Percentiles rank a stretch among this genome's conserved stretches.
Conservation (phyloP, 768 basidiomycete genomes). For the Tulasnella sp. region DNA sequence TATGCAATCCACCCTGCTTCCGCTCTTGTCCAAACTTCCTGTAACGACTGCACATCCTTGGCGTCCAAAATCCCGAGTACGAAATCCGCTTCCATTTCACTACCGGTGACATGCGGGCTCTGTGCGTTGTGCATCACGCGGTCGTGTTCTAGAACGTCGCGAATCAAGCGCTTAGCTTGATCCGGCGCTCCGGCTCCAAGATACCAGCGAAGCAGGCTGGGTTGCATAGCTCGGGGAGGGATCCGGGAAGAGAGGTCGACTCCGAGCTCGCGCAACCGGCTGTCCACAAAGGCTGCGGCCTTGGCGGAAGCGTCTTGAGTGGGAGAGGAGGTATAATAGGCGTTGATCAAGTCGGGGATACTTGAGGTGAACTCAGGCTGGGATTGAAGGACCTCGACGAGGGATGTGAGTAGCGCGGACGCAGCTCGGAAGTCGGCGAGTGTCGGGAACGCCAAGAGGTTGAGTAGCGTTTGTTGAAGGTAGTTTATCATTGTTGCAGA, state of each 20-base stretch:
- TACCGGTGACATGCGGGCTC: too few species aligned
- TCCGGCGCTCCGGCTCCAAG: neutral
- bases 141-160: constrained; percentile 13
- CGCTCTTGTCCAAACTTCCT: constrained; percentile 24
- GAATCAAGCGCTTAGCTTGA: constrained; percentile 3
- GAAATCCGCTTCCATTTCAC: constrained; percentile 22
- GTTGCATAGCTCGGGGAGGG: neutral
- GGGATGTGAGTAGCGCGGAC: neutral
- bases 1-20: constrained; percentile 12
- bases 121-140: neutral
- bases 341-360: neutral
- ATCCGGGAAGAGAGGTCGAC: neutral
- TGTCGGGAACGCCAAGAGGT: neutral
- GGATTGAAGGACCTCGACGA: neutral
- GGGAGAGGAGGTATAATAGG: neutral
- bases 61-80: neutral
- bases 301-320: neutral
- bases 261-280: neutral
- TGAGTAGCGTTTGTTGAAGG: neutral
- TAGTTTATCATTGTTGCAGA: neutral
- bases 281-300: neutral
- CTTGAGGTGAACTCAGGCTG: neutral
- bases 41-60: neutral
- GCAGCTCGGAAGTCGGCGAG: neutral
- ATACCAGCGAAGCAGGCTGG: constrained; percentile 1